Evolutionary conservation across 495 filamentous ascomycete genomes (phyloP).

Genomic region (Hypoxylon rickii): DNA sequence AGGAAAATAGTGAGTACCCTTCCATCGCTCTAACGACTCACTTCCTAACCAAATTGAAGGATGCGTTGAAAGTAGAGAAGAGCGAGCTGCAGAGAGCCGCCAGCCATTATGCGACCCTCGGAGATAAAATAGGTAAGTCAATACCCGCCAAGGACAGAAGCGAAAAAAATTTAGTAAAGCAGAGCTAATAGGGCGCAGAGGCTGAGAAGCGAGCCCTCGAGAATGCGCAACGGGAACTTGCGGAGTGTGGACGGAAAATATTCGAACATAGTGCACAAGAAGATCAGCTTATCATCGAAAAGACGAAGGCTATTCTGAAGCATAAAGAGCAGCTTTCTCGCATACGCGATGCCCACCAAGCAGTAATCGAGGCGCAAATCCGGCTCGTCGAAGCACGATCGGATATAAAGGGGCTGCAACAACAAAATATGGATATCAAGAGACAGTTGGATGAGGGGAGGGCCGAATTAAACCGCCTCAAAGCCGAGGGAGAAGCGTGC

Average conservation of each 20-base stretch:
- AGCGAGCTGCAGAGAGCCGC: constrained; percentile 63
- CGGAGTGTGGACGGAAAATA: constrained; percentile 32
- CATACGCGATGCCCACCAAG: constrained; percentile 63
- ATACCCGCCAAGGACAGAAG: constrained; percentile 10
- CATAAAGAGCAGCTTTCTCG: constrained; percentile 60
- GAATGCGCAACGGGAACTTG: constrained; percentile 47
- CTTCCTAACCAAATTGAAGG: constrained; percentile 40
- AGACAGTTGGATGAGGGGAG: constrained; percentile 54
- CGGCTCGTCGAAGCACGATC: constrained; percentile 77
- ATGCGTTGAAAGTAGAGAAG: constrained; percentile 42
- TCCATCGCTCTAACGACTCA: neutral
- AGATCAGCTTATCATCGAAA: constrained; percentile 63
- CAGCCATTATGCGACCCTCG: constrained; percentile 66
- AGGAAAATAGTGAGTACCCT: constrained; percentile 40
- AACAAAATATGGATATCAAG: constrained; percentile 63
- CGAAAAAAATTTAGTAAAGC: too few relatives aligned
- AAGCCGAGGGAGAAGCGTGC: constrained; percentile 24
- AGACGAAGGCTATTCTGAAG: constrained; percentile 65
- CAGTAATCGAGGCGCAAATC: constrained; percentile 69
- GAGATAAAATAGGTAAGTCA: constrained; percentile 66
- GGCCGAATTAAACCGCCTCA: constrained; percentile 14
- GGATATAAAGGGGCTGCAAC: constrained; percentile 67
- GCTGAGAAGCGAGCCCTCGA: constrained; percentile 57
- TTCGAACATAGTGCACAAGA: constrained; percentile 51
- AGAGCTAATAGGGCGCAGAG: constrained; percentile 48